phyloP scores from a whole-genome alignment of 495 filamentous ascomycete genomes.

The Penicillium roqueforti region DNA sequence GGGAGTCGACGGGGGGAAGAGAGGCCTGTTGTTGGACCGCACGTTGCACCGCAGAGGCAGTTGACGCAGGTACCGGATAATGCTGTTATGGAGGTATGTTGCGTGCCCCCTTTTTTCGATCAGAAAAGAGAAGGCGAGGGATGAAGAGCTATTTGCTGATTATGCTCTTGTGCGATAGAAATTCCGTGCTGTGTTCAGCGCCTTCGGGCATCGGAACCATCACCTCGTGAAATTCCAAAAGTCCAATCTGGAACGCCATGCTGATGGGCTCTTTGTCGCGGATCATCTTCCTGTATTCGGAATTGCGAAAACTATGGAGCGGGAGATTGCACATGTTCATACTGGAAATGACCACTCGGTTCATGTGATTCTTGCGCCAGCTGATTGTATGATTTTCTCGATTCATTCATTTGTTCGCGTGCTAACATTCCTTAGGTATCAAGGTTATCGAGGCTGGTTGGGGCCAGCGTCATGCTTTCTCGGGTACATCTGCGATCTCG shows the following conservation, averaged over 20 bases:
- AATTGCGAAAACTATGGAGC: conserved; percentile 26
- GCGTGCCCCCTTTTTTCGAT: neutral
- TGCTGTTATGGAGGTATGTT: conserved; percentile 29
- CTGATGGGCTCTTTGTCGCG: conserved; percentile 29
- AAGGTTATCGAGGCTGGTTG: conserved; percentile 74
- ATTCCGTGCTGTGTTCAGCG: conserved; percentile 20
- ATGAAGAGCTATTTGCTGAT: neutral
- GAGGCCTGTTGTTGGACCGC: conserved; percentile 28
- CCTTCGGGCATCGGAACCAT: conserved; percentile 27
- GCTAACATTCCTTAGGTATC: conserved; percentile 43
- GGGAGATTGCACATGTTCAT: conserved; percentile 82
- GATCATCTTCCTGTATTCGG: conserved; percentile 19
- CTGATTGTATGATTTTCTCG: conserved; percentile 48
- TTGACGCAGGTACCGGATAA: conserved; percentile 25
- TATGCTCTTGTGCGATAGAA: conserved; percentile 16
- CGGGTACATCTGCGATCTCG: conserved; percentile 45
- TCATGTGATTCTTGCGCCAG: conserved; percentile 73
- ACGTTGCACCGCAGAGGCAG: conserved; percentile 37
- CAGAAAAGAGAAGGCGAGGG: neutral
- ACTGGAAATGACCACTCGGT: conserved; percentile 59
- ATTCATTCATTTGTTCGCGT: neutral
- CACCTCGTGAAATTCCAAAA: conserved; percentile 29
- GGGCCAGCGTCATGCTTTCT: conserved; percentile 86
- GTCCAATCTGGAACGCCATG: conserved; percentile 29
- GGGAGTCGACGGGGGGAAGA: conserved; percentile 7